Evolutionary conservation across 176 grass and related monocot genomes (phyloP).

Genomic region (Ensete glaucum): DNA sequence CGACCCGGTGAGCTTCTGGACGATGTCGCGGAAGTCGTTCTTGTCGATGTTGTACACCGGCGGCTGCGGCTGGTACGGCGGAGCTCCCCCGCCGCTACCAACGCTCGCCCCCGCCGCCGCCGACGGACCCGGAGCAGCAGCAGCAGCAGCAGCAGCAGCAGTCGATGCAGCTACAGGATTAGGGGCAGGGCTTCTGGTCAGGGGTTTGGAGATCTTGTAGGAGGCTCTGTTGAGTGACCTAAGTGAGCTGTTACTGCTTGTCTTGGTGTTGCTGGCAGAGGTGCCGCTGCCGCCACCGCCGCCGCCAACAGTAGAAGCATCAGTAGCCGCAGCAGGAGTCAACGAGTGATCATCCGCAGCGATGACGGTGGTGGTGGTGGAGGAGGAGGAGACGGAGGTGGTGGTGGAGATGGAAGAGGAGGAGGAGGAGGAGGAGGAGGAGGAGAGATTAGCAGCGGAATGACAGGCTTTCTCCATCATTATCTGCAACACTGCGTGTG

Average conservation of each 20-base stretch:
- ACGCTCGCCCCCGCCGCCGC: no score
- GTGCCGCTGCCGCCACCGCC: background rate
- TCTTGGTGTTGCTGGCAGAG: background rate
- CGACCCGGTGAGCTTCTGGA: constrained; percentile 26
- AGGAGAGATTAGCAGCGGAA: background rate
- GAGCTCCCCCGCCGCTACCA: background rate
- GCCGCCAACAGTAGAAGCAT: background rate
- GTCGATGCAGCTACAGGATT: background rate
- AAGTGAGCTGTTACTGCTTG: background rate
- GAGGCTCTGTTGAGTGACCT: constrained; percentile 19
- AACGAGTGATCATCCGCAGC: background rate
- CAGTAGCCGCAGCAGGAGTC: no score
- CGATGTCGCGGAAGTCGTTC: constrained; percentile 28
- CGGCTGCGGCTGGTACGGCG: constrained; percentile 18
- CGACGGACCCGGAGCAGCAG: background rate
- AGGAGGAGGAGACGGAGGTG: background rate
- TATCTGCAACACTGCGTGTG: background rate
- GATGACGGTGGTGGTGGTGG: background rate
- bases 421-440: background rate
- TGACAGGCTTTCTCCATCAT: constrained; percentile 15
- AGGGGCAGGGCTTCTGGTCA: constrained; percentile 2
- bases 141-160: background rate
- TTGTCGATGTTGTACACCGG: constrained; percentile 34
- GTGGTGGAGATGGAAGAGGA: background rate
- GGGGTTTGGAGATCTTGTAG: constrained; percentile 23